phyloP scores from a whole-genome alignment of 1,139 yeast genomes.

The Saccharomyces hybrid region DNA sequence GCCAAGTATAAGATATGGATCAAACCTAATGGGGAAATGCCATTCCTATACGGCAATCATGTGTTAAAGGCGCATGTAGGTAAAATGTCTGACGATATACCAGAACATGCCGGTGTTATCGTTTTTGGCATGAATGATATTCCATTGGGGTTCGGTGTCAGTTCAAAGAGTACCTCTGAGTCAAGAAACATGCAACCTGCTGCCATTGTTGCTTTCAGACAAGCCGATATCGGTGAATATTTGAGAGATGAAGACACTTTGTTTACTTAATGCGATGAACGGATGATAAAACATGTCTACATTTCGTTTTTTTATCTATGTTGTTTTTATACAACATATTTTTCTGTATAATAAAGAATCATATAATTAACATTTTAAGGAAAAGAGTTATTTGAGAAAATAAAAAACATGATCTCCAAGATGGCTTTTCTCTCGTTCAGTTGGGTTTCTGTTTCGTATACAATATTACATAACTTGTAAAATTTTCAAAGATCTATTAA shows the following conservation, averaged over 20 bases:
- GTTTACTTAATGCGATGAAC: slow-evolving; percentile 47
- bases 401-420: slow-evolving; percentile 3
- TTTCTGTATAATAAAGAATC: neutral
- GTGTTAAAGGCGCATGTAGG: slow-evolving; percentile 95
- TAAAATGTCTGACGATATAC: slow-evolving; percentile 93
- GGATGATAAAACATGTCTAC: neutral
- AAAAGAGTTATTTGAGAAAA: neutral
- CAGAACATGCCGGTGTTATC: slow-evolving; percentile 95
- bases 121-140: slow-evolving; percentile 86
- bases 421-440: neutral
- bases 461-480: slow-evolving; percentile 1
- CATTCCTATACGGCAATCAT: slow-evolving; percentile 92
- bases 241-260: slow-evolving; percentile 96
- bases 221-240: slow-evolving; percentile 96
- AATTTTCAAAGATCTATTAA: slow-evolving; percentile 1
- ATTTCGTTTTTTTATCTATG: neutral
- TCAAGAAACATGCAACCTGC: slow-evolving; percentile 85
- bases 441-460: neutral
- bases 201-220: slow-evolving; percentile 91
- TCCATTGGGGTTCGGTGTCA: slow-evolving; percentile 92
- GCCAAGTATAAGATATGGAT: slow-evolving; percentile 96
- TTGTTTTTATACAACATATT: neutral
- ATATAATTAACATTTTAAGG: neutral
- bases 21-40: slow-evolving; percentile 97
- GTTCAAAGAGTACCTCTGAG: slow-evolving; percentile 88